Evolutionary conservation across 768 basidiomycete genomes (phyloP).

Genomic region (Tricholoma sp.): DNA sequence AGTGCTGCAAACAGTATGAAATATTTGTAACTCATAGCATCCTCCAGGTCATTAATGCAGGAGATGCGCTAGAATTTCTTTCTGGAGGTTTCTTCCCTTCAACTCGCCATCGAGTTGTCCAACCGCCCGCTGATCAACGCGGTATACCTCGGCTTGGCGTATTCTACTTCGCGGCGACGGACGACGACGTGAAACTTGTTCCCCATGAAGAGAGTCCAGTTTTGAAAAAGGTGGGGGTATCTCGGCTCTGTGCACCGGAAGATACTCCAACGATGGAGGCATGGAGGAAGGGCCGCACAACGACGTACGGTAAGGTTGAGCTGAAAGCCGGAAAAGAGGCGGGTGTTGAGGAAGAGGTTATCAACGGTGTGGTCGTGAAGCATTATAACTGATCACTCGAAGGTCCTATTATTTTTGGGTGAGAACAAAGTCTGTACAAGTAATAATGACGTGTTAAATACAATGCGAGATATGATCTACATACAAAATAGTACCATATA

Average conservation of each 20-base stretch:
- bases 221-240: slow-evolving; percentile 39
- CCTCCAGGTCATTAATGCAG: slow-evolving; percentile 51
- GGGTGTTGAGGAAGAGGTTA: slow-evolving; percentile 50
- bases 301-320: slow-evolving; percentile 45
- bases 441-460: background rate
- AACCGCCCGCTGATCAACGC: slow-evolving; percentile 50
- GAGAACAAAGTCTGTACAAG: background rate
- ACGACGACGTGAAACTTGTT: slow-evolving; percentile 43
- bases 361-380: slow-evolving; percentile 50
- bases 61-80: slow-evolving; percentile 55
- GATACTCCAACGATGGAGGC: slow-evolving; percentile 48
- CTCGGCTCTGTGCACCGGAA: slow-evolving; percentile 30
- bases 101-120: slow-evolving; percentile 43
- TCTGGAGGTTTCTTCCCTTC: slow-evolving; percentile 56
- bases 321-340: slow-evolving; percentile 36
- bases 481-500: background rate
- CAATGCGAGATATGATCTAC: background rate
- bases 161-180: slow-evolving; percentile 52
- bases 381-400: slow-evolving; percentile 41
- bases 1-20: background rate
- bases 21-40: background rate
- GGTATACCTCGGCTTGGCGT: slow-evolving; percentile 43
- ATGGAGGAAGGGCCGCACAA: slow-evolving; percentile 48
- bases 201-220: slow-evolving; percentile 46
- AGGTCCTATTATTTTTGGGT: background rate